Percentiles rank a stretch among this genome's conserved stretches.
Conservation (phyloP, 2,329 filamentous ascomycete species). For the Helotiales sp. region DNA sequence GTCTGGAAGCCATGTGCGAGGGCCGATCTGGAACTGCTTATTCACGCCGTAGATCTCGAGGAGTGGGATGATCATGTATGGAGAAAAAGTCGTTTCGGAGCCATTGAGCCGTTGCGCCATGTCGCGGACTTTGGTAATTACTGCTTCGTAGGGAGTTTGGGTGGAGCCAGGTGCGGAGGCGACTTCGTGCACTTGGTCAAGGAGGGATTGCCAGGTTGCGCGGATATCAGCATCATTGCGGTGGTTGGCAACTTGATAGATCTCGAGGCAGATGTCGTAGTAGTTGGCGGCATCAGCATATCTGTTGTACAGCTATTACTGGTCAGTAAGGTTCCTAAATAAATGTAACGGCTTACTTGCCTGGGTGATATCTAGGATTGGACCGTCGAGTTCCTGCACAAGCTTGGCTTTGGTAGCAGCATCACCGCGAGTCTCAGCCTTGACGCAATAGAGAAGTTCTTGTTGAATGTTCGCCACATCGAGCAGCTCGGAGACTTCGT, state of each 20-base stretch:
- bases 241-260: conserved; percentile 91
- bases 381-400: conserved; percentile 72
- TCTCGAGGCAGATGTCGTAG: conserved; percentile 89
- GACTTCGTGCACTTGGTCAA: conserved; percentile 68
- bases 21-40: conserved; percentile 60
- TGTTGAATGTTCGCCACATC: conserved; percentile 96
- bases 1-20: conserved; percentile 54
- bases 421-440: conserved; percentile 71
- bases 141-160: conserved; percentile 69
- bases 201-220: conserved; percentile 81
- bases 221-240: conserved; percentile 84
- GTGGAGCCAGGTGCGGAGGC: conserved; percentile 50
- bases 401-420: conserved; percentile 68
- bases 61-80: conserved; percentile 63
- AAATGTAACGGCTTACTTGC: conserved; percentile 56
- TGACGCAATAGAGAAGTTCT: conserved; percentile 81
- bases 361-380: conserved; percentile 75
- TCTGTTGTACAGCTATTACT: conserved; percentile 79
- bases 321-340: conserved; percentile 29
- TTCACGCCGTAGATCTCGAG: conserved; percentile 67
- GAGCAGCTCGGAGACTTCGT: conserved; percentile 83
- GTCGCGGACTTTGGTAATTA: conserved; percentile 66
- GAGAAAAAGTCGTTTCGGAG: conserved; percentile 70
- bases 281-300: conserved; percentile 92
- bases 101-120: conserved; percentile 69